phyloP scores from a whole-genome alignment of 371 early-diverging fungal genomes.

The Mortierella sp. region DNA sequence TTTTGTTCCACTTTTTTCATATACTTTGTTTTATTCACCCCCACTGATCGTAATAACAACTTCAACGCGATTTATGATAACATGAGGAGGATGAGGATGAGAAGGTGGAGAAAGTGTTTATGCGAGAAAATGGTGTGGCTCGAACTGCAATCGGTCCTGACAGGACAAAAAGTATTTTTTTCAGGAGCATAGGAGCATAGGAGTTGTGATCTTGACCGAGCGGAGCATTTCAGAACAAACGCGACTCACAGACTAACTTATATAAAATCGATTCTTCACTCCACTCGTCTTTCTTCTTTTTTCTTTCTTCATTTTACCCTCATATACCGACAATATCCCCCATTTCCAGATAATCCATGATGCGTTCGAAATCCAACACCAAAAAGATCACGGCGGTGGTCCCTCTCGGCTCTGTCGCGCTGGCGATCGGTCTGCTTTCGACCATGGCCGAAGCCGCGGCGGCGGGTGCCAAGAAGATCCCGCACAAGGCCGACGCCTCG shows the following conservation, averaged over 20 bases:
- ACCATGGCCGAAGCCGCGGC: background rate
- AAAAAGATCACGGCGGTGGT: slow-evolving; percentile 17
- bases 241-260: background rate
- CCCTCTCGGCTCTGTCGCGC: slow-evolving; percentile 22
- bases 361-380: background rate
- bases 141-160: slow-evolving; percentile 8
- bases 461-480: background rate
- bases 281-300: background rate
- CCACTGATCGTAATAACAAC: background rate
- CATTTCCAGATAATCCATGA: background rate
- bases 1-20: background rate
- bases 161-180: background rate
- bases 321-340: background rate
- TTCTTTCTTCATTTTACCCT: no score
- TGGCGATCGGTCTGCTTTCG: slow-evolving; percentile 14
- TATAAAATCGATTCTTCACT: background rate
- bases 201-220: background rate
- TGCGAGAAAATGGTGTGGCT: background rate
- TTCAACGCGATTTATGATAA: background rate
- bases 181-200: no score
- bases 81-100: background rate
- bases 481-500: slow-evolving; percentile 32
- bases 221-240: slow-evolving; percentile 30
- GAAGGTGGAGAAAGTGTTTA: background rate
- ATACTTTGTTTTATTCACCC: background rate